Evolutionary conservation across 768 basidiomycete genomes (phyloP), one percentile per base, ranked within the genome.

Genomic region (Mycena maculata): DNA sequence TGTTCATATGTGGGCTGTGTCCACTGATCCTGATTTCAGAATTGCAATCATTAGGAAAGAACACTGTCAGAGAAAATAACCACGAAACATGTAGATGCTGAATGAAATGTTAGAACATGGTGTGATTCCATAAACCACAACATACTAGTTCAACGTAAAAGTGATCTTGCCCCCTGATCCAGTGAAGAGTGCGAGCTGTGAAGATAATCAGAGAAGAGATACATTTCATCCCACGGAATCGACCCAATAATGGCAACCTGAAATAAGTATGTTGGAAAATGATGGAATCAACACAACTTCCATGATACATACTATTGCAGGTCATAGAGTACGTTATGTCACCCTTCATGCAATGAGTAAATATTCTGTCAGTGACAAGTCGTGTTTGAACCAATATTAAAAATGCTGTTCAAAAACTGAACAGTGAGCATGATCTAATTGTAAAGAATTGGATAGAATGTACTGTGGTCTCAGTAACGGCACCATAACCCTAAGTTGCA

Each of bases 81-180:
- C 3, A 69, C 60, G 67, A 53, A 62, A 63, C 61, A 45, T 63
- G 53, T 63, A 63, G 33, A 63, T 52, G 45, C 61, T 63, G n/a
- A 18, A 31, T 20, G 18, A 11, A 41, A 45, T 23, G 41, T 53
- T 11, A 54, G 50, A 1, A 54, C 36, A 28, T 16, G 23, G 42
- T n/a, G 16, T 15, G 12, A 3, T 7, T 38, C 13, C 11, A 6
- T 53, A 67, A 49, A 39, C 8, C 59, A 33, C 4, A 22, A 48
- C 61, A 11, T 48, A 63, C 61, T 75, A 72, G 67, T 75, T 75
- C 49, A 72, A 60, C 18, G 73, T 71, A 50, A 75, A 75, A 10
- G 74, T 73, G 36, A 75, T 72, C 31, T 71, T 65, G 52, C 74
- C 74, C n/a, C 73, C 74, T 4, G 48, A 33, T 27, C 74, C 73